Evolutionary conservation across 1,139 yeast species (phyloP).

Genomic region (Scheffersomyces illinoinensis): DNA sequence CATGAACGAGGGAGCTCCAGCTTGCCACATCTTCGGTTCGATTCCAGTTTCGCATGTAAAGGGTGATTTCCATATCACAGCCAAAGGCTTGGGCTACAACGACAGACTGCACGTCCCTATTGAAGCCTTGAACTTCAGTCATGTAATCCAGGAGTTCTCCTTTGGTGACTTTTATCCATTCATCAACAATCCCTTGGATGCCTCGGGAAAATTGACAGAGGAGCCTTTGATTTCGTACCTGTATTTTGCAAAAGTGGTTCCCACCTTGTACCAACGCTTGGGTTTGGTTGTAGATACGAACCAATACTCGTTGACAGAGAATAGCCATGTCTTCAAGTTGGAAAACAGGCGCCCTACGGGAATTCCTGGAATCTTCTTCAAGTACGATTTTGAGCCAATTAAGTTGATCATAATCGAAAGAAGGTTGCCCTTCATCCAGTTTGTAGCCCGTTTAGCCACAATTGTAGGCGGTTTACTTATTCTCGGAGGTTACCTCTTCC

Average conservation of each 20-base stretch:
- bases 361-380: slow-evolving; percentile 79
- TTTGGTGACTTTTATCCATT: slow-evolving; percentile 90
- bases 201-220: slow-evolving; percentile 57
- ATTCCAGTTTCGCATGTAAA: slow-evolving; percentile 83
- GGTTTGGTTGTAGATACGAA: slow-evolving; percentile 78
- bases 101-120: slow-evolving; percentile 45
- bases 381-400: slow-evolving; percentile 88
- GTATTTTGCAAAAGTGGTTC: slow-evolving; percentile 79
- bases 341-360: slow-evolving; percentile 28
- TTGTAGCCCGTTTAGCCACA: slow-evolving; percentile 76
- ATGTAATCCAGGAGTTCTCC: slow-evolving; percentile 81
- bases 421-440: slow-evolving; percentile 75
- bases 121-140: slow-evolving; percentile 73
- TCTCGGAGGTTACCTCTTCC: slow-evolving; percentile 50
- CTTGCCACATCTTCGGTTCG: slow-evolving; percentile 87
- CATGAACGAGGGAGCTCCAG: slow-evolving; percentile 58
- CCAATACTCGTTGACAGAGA: slow-evolving; percentile 80
- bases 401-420: slow-evolving; percentile 67
- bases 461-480: slow-evolving; percentile 73
- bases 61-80: slow-evolving; percentile 86
- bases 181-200: slow-evolving; percentile 82
- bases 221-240: slow-evolving; percentile 50
- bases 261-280: slow-evolving; percentile 71
- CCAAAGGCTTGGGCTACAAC: slow-evolving; percentile 64
- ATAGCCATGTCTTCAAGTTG: slow-evolving; percentile 26